Base-by-base conservation (phyloP, 192 early-diverging fungal genomes). In the Backusella australiensis region DNA sequence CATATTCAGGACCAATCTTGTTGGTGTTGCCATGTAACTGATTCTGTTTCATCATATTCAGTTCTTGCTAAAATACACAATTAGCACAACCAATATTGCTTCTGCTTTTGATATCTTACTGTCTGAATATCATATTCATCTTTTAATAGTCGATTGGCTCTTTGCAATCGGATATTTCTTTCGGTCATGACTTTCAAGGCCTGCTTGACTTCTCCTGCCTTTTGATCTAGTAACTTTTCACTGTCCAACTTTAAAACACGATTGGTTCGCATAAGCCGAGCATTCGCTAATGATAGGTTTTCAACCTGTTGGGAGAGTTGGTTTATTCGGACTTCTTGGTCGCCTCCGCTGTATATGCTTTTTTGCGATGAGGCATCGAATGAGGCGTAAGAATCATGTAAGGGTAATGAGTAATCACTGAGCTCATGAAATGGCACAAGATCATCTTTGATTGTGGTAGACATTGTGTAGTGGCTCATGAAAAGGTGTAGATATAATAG, bases 321-420 rank as follows among this genome's bases (percentile, higher is more conserved):
- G 32, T 70, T 72, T 35, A 80, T 65, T 73, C 76, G 78, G 32
- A 76, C 76, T 1, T 79, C 66, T 41, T 19, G 12, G 59, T 83
- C 78, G 29, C 78, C 82, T 34, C 39, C 36, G 34, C 80, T 79
- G 29, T 63, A 63, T 15, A 83, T 83, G 15, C 14, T 56, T 52
- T 77, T 77, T 59, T 75, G 67, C 19, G 76, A 77, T 23, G 21
- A 29, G 3, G 32, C 34, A 23, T 52, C 53, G 39, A 56, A 75
- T 19, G 74, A 39, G 29, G 36, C 32, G 29, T 42, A 65, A 15
- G 71, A 35, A 72, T 77, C 76, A 52, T 77, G 66, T 46, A 74
- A 36, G 2, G 78, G 79, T 73, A 83, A 80, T 19, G 82, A 78
- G 32, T 83, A 83, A 56, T 83, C 80, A 75, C 77, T 83, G 17